Percentiles rank a stretch among this genome's conserved stretches.
These are phyloP conservation scores for Stereocaulon alpinum DNA, from an alignment of 495 filamentous ascomycete genomes.

Conservation along the genomic window DNA sequence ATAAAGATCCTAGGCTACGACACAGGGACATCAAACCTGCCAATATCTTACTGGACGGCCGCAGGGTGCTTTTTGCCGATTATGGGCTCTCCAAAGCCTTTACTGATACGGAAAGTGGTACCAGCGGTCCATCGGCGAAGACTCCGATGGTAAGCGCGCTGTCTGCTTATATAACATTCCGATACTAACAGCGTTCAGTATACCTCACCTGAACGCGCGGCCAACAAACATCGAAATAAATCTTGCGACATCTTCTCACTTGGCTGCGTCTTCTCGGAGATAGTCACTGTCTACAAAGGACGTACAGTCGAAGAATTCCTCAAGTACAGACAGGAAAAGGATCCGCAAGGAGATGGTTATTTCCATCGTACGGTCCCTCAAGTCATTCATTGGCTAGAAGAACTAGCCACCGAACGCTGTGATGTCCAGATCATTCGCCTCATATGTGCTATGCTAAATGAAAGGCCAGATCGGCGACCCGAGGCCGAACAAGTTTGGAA, in stretches of 20 bases:
- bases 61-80: conserved; percentile 11
- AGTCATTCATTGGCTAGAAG: neutral
- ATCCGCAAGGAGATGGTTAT: neutral
- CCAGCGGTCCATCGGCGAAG: neutral
- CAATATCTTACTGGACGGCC: conserved; percentile 13
- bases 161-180: no score
- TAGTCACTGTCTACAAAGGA: conserved; percentile 1
- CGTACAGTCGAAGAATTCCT: neutral
- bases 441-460: neutral
- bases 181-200: neutral
- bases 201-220: neutral
- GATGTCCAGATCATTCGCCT: neutral
- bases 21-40: conserved; percentile 11
- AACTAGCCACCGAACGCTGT: neutral
- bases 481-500: neutral
- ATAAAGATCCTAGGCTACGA: neutral
- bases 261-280: conserved; percentile 10
- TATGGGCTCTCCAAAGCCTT: conserved; percentile 10
- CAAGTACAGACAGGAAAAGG: neutral
- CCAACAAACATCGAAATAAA: neutral
- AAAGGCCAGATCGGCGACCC: neutral
- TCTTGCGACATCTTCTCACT: conserved; percentile 12
- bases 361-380: neutral
- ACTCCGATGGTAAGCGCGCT: neutral
- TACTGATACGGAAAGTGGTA: neutral